Evolutionary conservation across 805 yeast genomes (phyloP).

Genomic region (Starmerella kuoi): DNA sequence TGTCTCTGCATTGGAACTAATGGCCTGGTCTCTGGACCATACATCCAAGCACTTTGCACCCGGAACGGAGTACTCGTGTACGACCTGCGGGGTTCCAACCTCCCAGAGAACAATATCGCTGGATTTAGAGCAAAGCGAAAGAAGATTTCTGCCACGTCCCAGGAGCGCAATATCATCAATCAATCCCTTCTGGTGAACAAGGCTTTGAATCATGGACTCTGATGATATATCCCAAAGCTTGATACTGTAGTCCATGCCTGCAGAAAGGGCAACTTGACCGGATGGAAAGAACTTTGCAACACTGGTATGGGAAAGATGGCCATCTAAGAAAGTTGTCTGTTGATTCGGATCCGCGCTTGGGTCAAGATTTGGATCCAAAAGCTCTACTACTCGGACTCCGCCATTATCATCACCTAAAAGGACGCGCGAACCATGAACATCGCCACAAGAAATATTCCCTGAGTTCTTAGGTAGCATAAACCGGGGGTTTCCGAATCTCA

Average conservation of each 20-base stretch:
- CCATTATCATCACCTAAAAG: constrained; percentile 14
- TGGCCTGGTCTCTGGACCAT: not conserved
- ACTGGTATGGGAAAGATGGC: constrained; percentile 41
- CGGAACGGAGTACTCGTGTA: constrained; percentile 34
- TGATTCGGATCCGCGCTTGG: not conserved
- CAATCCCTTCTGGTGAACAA: constrained; percentile 39
- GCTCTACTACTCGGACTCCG: constrained; percentile 1
- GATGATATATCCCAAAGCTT: constrained; percentile 48
- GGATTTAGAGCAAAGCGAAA: constrained; percentile 35
- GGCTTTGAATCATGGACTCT: constrained; percentile 40
- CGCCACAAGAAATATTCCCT: constrained; percentile 11
- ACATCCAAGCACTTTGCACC: constrained; percentile 20
- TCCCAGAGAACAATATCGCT: constrained; percentile 50
- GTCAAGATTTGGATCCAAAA: not conserved
- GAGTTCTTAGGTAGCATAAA: not conserved
- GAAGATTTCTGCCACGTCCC: constrained; percentile 56
- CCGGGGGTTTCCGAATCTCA: constrained; percentile 5
- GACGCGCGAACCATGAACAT: constrained; percentile 2
- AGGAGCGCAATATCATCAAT: constrained; percentile 42
- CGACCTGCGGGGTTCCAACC: constrained; percentile 41
- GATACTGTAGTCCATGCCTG: constrained; percentile 46
- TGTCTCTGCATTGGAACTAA: not conserved
- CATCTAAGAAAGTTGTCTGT: constrained; percentile 25
- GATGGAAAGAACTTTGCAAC: constrained; percentile 48
- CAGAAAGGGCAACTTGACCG: constrained; percentile 45